Evolutionary conservation across 495 filamentous ascomycete species (phyloP), one percentile per base, ranked within the genome.

Genomic region (Neurospora sp.): DNA sequence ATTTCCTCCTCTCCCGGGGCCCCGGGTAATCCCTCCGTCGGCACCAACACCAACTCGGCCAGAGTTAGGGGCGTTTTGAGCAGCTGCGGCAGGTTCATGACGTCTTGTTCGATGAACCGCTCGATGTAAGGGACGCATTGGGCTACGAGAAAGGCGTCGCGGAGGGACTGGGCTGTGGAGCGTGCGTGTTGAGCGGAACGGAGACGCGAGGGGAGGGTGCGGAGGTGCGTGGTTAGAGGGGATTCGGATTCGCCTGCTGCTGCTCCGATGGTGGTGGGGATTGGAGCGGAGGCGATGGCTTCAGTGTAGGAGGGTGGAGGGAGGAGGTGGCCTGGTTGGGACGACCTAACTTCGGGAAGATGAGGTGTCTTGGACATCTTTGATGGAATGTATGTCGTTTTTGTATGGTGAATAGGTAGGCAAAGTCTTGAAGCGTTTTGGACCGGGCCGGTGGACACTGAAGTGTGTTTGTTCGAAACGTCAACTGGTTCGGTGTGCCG

Each of bases 11-110:
- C 0, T 44, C 61, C 68, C n/a, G 45, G 6, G 0, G 20, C 76
- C 3, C 69, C 53, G 0, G 84, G 78, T 0, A 85, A 77, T 1
- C 79, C 81, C 4, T 72, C 69, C 0, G 68, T 79, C 1, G 84
- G 84, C 3, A 86, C 81, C 35, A 86, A 72, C 20, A 78, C 82
- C 40, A 85, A 75, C 69, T 83, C 81, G 2, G 80, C 82, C 4
- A 80, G 27, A 27, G 27, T 27, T 27, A 27, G 27, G 27, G 78
- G 75, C 6, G 74, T 68, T 3, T 37, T 68, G 31, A 31, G 27
- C 2, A 31, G 27, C 27, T 31, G 27, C 27, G 75, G 73, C 37
- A 72, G 69, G 18, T 69, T 45, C 27, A 75, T 76, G 16, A 85
- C 71, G 9, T 81, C 77, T 38, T 31, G 27, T 31, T 74, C 72